These are phyloP conservation scores for Kondoa subrosea DNA, from an alignment of 768 basidiomycete species.

Conservation along the genomic window DNA sequence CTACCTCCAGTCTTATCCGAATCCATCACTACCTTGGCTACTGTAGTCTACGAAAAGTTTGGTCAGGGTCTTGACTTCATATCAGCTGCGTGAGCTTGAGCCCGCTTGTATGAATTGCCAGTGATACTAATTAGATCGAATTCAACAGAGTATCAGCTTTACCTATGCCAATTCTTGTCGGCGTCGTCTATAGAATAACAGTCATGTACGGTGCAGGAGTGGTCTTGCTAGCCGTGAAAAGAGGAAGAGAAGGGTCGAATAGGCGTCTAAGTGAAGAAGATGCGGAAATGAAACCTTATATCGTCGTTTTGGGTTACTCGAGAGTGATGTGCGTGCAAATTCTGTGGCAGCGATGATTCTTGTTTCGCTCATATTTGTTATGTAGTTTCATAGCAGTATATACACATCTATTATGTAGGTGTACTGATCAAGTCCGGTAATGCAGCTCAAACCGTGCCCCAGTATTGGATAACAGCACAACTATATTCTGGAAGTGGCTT, in stretches of 20 bases:
- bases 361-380: background rate
- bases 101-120: too few relatives aligned
- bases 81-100: conserved; percentile 21
- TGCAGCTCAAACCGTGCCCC: background rate
- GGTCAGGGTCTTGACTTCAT: conserved; percentile 28
- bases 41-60: conserved; percentile 23
- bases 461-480: background rate
- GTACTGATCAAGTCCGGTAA: background rate
- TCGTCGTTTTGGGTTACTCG: conserved; percentile 23
- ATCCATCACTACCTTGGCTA: conserved; percentile 20
- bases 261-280: conserved; percentile 21
- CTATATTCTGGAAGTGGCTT: background rate
- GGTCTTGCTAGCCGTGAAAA: conserved; percentile 25
- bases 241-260: conserved; percentile 20
- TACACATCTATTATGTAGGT: conserved; percentile 16
- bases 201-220: conserved; percentile 26
- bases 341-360: background rate
- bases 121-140: background rate
- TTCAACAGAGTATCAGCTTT: conserved; percentile 23
- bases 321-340: conserved; percentile 12
- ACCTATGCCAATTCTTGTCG: conserved; percentile 28
- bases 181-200: conserved; percentile 19
- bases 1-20: conserved; percentile 22
- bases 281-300: conserved; percentile 14
- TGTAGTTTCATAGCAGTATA: conserved; percentile 17